Percentiles rank a stretch among this genome's conserved stretches.
Conservation (phyloP, 1,284 basidiomycete species). For the Laetiporus sulphureus region DNA sequence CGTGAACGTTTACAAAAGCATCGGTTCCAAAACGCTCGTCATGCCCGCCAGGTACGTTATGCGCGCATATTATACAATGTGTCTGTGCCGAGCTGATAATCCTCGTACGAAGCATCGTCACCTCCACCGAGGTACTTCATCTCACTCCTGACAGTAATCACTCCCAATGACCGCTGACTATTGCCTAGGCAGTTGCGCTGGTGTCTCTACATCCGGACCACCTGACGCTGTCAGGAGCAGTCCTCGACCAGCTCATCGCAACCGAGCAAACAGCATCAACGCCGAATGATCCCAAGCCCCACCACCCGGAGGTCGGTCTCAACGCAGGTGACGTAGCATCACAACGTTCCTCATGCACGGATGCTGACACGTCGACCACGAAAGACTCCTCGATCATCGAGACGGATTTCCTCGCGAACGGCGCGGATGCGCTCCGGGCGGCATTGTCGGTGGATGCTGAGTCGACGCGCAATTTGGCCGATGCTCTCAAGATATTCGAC, state of each 20-base stretch:
- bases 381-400: slow-evolving; percentile 3
- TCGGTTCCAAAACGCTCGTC: slow-evolving; percentile 36
- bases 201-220: slow-evolving; percentile 37
- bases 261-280: too few relatives aligned
- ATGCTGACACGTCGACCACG: neutral
- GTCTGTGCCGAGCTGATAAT: too few relatives aligned
- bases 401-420: slow-evolving; percentile 31
- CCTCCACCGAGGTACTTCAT: slow-evolving; percentile 35
- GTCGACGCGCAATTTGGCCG: slow-evolving; percentile 33
- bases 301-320: neutral
- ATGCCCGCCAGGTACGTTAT: slow-evolving; percentile 43
- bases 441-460: slow-evolving; percentile 33
- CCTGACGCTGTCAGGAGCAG: slow-evolving; percentile 36
- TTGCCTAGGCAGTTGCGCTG: slow-evolving; percentile 33
- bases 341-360: too few relatives aligned
- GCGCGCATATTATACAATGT: too few relatives aligned
- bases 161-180: too few relatives aligned
- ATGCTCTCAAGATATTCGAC: slow-evolving; percentile 38
- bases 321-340: too few relatives aligned
- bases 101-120: slow-evolving; percentile 33
- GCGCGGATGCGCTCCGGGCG: slow-evolving; percentile 26
- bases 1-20: slow-evolving; percentile 29
- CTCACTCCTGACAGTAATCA: too few relatives aligned
- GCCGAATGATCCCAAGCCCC: neutral
- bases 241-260: slow-evolving; percentile 39